phyloP scores from a whole-genome alignment of 345 rosid species.

The Geranium brycei region DNA sequence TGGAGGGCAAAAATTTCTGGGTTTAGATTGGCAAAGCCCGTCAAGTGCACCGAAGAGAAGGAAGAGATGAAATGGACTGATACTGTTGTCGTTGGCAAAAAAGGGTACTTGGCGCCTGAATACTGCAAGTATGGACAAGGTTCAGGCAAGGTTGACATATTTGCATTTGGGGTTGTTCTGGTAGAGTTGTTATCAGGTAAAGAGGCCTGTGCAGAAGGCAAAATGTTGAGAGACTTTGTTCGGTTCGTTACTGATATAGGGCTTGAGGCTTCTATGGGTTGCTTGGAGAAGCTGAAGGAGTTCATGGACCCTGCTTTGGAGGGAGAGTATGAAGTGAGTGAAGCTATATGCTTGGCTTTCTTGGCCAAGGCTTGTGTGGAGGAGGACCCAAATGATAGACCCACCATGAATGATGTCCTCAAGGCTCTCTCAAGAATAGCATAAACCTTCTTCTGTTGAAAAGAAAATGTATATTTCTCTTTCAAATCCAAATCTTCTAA shows the following conservation, averaged over 20 bases:
- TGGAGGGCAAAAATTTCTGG: slow-evolving; percentile 28
- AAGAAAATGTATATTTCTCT: no score
- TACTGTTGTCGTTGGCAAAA: slow-evolving; percentile 6
- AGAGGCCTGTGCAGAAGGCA: slow-evolving; percentile 13
- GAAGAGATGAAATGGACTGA: slow-evolving; percentile 10
- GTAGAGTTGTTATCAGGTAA: slow-evolving; percentile 23
- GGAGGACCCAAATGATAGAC: slow-evolving; percentile 17
- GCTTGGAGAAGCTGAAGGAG: slow-evolving; percentile 15
- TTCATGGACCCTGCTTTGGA: slow-evolving; percentile 23
- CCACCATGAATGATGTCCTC: slow-evolving; percentile 22
- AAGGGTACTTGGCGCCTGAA: slow-evolving; percentile 16
- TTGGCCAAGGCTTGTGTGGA: slow-evolving; percentile 26
- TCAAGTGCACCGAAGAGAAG: slow-evolving; percentile 3
- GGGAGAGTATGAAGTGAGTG: slow-evolving; percentile 15
- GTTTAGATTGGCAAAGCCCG: slow-evolving; percentile 21
- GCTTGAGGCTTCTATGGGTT: slow-evolving; percentile 13
- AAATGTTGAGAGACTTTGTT: slow-evolving; percentile 10
- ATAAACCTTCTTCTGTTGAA: no score
- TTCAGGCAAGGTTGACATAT: slow-evolving; percentile 19
- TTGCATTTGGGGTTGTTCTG: slow-evolving; percentile 24
- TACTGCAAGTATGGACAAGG: slow-evolving; percentile 10
- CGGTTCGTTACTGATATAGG: slow-evolving; percentile 6
- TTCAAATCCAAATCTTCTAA: no score
- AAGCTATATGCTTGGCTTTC: slow-evolving; percentile 17
- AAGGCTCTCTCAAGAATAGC: slow-evolving; percentile 20